phyloP scores from a whole-genome alignment of 164 flowering plant genomes.

The Chimonanthus salicifolius region DNA sequence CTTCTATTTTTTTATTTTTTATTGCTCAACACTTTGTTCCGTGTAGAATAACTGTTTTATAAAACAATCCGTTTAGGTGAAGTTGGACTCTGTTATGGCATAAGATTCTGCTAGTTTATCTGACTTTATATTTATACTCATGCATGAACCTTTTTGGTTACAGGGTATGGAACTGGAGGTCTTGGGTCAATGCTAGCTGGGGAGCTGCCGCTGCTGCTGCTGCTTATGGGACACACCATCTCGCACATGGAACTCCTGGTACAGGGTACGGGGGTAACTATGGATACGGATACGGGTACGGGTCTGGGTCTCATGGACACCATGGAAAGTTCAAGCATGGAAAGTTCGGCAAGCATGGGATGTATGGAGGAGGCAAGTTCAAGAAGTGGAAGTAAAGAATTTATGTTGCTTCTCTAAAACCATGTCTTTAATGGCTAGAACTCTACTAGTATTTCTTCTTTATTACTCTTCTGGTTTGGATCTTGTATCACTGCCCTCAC shows the following conservation, averaged over 20 bases:
- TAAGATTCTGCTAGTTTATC: too few species aligned
- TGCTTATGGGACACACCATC: constrained; percentile 59
- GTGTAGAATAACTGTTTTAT: too few species aligned
- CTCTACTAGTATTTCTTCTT: not conserved
- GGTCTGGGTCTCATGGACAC: constrained; percentile 2
- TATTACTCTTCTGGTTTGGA: not conserved
- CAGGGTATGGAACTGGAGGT: constrained; percentile 30
- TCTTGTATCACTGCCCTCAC: not conserved
- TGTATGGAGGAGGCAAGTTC: constrained; percentile 44
- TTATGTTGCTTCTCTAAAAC: too few species aligned
- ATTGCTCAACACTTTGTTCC: too few species aligned
- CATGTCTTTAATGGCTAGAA: too few species aligned
- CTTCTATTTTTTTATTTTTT: too few species aligned
- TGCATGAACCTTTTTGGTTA: not conserved
- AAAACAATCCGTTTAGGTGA: too few species aligned
- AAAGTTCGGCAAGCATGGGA: constrained; percentile 24
- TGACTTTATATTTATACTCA: too few species aligned
- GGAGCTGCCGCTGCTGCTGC: constrained; percentile 85
- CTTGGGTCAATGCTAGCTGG: constrained; percentile 64
- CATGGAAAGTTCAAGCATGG: constrained; percentile 31
- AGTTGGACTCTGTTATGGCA: too few species aligned
- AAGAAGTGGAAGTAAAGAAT: constrained; percentile 62
- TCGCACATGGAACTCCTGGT: constrained; percentile 14
- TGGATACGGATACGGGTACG: constrained; percentile 1
- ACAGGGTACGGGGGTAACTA: not conserved